Base-by-base conservation (phyloP, 2,329 filamentous ascomycete species). In the Ophiostoma montium region DNA sequence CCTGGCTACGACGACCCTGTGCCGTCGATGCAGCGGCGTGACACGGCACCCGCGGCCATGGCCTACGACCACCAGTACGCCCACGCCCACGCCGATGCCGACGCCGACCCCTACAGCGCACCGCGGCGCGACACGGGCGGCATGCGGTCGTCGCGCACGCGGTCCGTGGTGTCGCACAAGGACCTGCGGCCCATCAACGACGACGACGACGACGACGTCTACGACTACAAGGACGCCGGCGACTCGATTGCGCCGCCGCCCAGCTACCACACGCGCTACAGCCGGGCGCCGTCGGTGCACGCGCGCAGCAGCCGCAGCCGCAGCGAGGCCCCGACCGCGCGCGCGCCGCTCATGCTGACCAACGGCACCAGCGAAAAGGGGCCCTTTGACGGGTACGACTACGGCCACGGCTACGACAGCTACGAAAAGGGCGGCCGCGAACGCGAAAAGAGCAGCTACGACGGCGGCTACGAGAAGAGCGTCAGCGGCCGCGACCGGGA, bases 21-120 rank as follows among this genome's bases (percentile, higher is more conserved):
- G 18, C 66, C 68, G 5, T 42, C 58, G 12, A 63, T 71, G 46
- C 60, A 65, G 21, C 66, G 71, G 11, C 61, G 62, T 15, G 66
- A 47, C 27, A 44, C 42, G 1, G 39, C 39, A 15, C 39, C 39
- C 9, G 21, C 39, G 3, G 39, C 39, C 3, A 42, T 42, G 9
- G 39, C 21, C 11, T 30, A 42, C 16, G 39, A 31, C 39, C 12
- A 30, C 4, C 30, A n/a, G n/a, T n/a, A n/a, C n/a, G n/a, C n/a
- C n/a, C n/a, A n/a, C n/a, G n/a, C n/a, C n/a, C n/a, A n/a, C n/a
- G n/a, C n/a, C n/a, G n/a, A n/a, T n/a, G n/a, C n/a, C n/a, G n/a
- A 42, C 23, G 5, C 39, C 15, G n/a, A 15, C 15, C 27, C 21
- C 39, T 23, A 16, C 39, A 16, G 16, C 39, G n/a, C 39, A 3